A percentile compares a stretch with the other conserved stretches of the same genome.
These are phyloP conservation scores for Penicillium bialowiezense DNA, from an alignment of 495 filamentous ascomycete species.

Conservation along the genomic window DNA sequence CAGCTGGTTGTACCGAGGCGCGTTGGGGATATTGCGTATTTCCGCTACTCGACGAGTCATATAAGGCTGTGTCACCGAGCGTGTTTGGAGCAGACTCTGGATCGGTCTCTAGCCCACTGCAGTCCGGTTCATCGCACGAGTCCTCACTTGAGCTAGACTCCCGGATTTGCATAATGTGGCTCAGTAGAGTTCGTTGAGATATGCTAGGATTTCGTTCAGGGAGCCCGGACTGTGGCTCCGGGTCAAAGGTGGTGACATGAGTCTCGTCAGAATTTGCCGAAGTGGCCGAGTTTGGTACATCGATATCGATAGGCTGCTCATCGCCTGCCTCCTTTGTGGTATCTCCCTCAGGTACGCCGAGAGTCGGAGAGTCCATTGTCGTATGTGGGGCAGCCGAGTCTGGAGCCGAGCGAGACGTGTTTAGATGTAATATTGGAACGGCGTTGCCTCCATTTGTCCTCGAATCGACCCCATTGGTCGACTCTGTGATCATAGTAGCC, in stretches of 20 bases:
- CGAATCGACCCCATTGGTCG: background rate
- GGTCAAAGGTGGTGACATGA: slow-evolving; percentile 66
- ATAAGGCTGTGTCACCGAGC: slow-evolving; percentile 46
- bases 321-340: slow-evolving; percentile 21
- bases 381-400: slow-evolving; percentile 14
- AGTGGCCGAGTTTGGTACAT: slow-evolving; percentile 39
- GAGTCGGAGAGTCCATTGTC: slow-evolving; percentile 62
- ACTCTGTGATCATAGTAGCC: slow-evolving; percentile 29
- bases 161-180: slow-evolving; percentile 51
- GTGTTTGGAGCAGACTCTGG: slow-evolving; percentile 63
- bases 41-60: slow-evolving; percentile 29
- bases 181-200: slow-evolving; percentile 48
- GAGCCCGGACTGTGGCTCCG: slow-evolving; percentile 64
- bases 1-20: slow-evolving; percentile 15
- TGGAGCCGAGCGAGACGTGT: slow-evolving; percentile 19
- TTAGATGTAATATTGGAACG: slow-evolving; percentile 29
- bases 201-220: slow-evolving; percentile 28
- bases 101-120: slow-evolving; percentile 50
- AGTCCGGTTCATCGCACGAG: slow-evolving; percentile 51
- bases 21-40: slow-evolving; percentile 29
- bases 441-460: slow-evolving; percentile 3
- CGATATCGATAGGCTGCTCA: slow-evolving; percentile 28
- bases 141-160: slow-evolving; percentile 44
- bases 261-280: slow-evolving; percentile 50
- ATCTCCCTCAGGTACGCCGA: slow-evolving; percentile 64